Base-by-base conservation (phyloP, 2,329 filamentous ascomycete species). In the Penicillium aurantiogriseum region DNA sequence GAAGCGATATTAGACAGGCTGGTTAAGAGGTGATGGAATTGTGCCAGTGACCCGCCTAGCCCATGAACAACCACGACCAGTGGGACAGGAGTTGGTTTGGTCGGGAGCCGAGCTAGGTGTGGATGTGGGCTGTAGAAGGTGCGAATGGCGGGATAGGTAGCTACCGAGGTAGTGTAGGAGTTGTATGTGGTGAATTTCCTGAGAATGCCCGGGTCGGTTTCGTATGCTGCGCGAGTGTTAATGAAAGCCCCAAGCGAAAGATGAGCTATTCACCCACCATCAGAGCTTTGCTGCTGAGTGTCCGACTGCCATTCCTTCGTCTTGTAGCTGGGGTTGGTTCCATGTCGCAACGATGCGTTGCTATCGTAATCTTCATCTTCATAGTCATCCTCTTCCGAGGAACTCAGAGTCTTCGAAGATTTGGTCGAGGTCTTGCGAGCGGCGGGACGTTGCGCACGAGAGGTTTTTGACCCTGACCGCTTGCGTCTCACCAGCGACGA, bases 11-110 rank as follows among this genome's bases (percentile, higher is more conserved):
- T 91, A 50, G 89, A 85, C 47, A 99, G 81, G 72, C 90, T 94
- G 21, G 86, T 88, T 17, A 97, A 77, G 5, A 97, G 78, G 31
- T 89, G 85, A 54, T 90, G 84, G 70, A 97, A 97, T 70, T 97
- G 94, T 11, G 91, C 88, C 25, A 92, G 83, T 0, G 91, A 96
- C 48, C 94, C 94, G n/a, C 93, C 94, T 10, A 97, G 82, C 1
- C 94, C 94, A 69, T 97, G 94, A 56, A 97, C 81, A 70, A 95
- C 96, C 43, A 97, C 92, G 4, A 97, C 78, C 10, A 99, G 78
- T 1, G 94, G 94, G 11, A 97, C 77, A 0, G 90, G 87, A 0
- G 84, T 82, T 1, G 91, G 90, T 60, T 86, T 81, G 42, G 80
- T 83, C 3, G 91, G 91, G 4, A 97, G 81, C 72, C 94, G 90